Evolutionary conservation across 805 yeast genomes (phyloP), one percentile per base, ranked within the genome.

Genomic region (Wickerhamiella sergipiensis): DNA sequence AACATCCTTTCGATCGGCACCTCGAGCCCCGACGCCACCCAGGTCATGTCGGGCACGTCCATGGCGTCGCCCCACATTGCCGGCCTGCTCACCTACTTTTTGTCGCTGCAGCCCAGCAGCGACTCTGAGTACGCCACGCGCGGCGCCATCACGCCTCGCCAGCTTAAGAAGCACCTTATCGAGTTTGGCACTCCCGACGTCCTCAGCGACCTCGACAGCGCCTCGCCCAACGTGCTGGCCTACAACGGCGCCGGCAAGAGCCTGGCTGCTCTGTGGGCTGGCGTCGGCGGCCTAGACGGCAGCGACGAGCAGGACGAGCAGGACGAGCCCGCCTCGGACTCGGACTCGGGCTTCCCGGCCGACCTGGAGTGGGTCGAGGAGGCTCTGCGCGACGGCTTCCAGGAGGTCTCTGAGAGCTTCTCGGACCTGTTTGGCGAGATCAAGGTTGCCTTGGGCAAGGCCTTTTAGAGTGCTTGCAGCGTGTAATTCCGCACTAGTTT

Each of bases 61-160:
- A 90, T 90, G 98, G 96, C 97, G 21, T 84, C 97, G 39, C 97
- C 98, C 45, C 96, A 88, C 64, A 89, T 89, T 59, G 82, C 88
- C 53, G 98, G 98, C 60, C 75, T 90, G 66, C 79, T 88, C 63
- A 78, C 95, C 8, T 90, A 90, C 75, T 90, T 79, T 71, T 72
- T 89, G 65, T 83, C 95, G 6, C 77, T 88, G 67, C 86, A 84
- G 70, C 95, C 95, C 58, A 83, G 77, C 40, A 48, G 54, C 39
- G 69, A 65, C 54, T 76, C 81, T 22, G 79, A 72, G 55, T 70
- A 63, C 69, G 70, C 71, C 63, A 61, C 72, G 15, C 68, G 69
- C 43, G 66, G 72, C 49, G 68, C 72, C 43, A 65, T 77, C 45
- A 70, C 77, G 22, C 79, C 84, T 23, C 67, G 69, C 39, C 77